Percentiles rank a stretch among this genome's conserved stretches.
phyloP scores from a whole-genome alignment of 495 filamentous ascomycete genomes.

The Oleoguttula mirabilis region DNA sequence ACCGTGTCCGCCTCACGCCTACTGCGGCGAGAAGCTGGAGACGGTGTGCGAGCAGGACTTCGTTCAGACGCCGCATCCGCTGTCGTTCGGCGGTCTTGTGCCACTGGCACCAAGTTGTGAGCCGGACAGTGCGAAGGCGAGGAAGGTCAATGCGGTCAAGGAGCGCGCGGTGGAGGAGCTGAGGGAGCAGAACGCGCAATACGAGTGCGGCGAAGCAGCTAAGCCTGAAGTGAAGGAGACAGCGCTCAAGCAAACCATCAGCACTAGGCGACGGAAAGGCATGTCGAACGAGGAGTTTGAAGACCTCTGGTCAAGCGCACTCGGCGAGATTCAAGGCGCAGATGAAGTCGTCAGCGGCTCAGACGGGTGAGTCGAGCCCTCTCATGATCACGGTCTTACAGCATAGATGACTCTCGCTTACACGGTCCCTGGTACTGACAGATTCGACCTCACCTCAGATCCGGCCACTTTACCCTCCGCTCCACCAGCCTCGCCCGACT shows the following conservation, averaged over 20 bases:
- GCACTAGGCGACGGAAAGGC: slow-evolving; percentile 57
- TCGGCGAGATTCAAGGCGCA: slow-evolving; percentile 68
- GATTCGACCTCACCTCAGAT: slow-evolving; percentile 58
- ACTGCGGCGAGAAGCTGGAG: slow-evolving; percentile 66
- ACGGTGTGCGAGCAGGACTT: slow-evolving; percentile 79
- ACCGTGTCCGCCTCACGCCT: slow-evolving; percentile 81
- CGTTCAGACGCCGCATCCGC: slow-evolving; percentile 69
- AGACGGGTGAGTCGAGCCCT: slow-evolving; percentile 57
- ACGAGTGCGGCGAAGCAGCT: slow-evolving; percentile 67
- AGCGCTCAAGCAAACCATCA: slow-evolving; percentile 65
- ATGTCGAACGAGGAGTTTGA: slow-evolving; percentile 85
- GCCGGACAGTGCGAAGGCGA: slow-evolving; percentile 83
- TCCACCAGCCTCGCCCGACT: slow-evolving; percentile 76
- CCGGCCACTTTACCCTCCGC: slow-evolving; percentile 43
- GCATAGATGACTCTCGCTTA: slow-evolving; percentile 23
- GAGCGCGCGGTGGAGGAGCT: slow-evolving; percentile 81
- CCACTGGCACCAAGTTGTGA: slow-evolving; percentile 90
- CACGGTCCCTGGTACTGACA: slow-evolving; percentile 54
- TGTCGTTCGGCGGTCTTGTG: slow-evolving; percentile 66
- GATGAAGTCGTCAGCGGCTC: slow-evolving; percentile 66
- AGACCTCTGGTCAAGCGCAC: slow-evolving; percentile 74
- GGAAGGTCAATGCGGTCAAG: slow-evolving; percentile 73
- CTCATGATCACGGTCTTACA: not conserved
- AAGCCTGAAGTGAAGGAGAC: slow-evolving; percentile 57
- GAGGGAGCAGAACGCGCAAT: slow-evolving; percentile 72